Evolutionary conservation across 352 stramenopile genomes (phyloP).

Genomic region (Pythium aristosporum): DNA sequence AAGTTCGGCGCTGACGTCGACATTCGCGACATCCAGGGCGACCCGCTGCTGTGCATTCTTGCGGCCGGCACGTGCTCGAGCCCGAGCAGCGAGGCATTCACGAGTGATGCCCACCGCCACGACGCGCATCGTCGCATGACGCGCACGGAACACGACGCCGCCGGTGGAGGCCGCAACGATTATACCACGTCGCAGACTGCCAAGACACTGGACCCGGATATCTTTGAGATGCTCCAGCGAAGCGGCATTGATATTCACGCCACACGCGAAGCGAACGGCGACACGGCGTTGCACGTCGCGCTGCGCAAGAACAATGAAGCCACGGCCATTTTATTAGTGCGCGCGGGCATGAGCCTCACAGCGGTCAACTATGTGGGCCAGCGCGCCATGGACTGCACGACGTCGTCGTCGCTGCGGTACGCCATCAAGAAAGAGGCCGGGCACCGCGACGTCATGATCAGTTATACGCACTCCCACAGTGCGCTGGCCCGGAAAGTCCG

Average conservation of each 20-base stretch:
- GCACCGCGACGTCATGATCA: slow-evolving; percentile 86
- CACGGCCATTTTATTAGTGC: slow-evolving; percentile 66
- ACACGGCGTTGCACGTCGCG: slow-evolving; percentile 74
- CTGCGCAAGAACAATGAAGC: slow-evolving; percentile 68
- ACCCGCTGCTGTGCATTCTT: slow-evolving; percentile 67
- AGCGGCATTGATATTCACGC: slow-evolving; percentile 56
- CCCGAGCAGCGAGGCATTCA: slow-evolving; percentile 27
- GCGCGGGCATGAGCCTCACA: slow-evolving; percentile 65
- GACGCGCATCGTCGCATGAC: slow-evolving; percentile 17
- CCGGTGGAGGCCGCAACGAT: background rate
- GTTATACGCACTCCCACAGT: slow-evolving; percentile 80
- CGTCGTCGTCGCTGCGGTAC: slow-evolving; percentile 67
- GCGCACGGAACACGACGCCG: slow-evolving; percentile 11
- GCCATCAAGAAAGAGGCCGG: slow-evolving; percentile 84
- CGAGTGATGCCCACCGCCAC: slow-evolving; percentile 10
- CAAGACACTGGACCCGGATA: slow-evolving; percentile 42
- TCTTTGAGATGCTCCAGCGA: slow-evolving; percentile 52
- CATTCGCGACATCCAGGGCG: slow-evolving; percentile 55
- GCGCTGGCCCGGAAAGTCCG: slow-evolving; percentile 63
- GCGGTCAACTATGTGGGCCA: slow-evolving; percentile 59
- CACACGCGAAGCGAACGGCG: slow-evolving; percentile 57
- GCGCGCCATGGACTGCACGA: slow-evolving; percentile 72
- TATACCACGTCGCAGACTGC: slow-evolving; percentile 18
- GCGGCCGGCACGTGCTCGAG: slow-evolving; percentile 39
- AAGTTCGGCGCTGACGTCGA: slow-evolving; percentile 57